Evolutionary conservation across 768 basidiomycete species (phyloP).

Genomic region (Suillus bovinus): DNA sequence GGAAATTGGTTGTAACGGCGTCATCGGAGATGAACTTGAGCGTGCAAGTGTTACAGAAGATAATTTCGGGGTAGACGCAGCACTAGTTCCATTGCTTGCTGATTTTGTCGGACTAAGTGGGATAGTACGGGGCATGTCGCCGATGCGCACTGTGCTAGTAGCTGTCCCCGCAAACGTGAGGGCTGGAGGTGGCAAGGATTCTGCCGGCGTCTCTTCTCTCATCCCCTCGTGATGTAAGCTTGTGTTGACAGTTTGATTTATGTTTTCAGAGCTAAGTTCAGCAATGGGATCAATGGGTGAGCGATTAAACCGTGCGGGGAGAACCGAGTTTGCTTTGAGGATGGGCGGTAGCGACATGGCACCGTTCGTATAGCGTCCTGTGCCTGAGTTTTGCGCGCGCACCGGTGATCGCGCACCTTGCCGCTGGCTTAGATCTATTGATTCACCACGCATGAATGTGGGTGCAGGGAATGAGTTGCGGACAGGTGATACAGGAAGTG

Average conservation of each 20-base stretch:
- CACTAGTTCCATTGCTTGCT: slow-evolving; percentile 1
- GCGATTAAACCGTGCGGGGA: slow-evolving; percentile 39
- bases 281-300: slow-evolving; percentile 16
- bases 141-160: slow-evolving; percentile 48
- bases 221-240: slow-evolving; percentile 22
- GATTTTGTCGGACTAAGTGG: slow-evolving; percentile 43
- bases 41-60: slow-evolving; percentile 9
- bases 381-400: slow-evolving; percentile 28
- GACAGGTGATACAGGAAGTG: slow-evolving; percentile 32
- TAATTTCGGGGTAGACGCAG: slow-evolving; percentile 10
- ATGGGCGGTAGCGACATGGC: slow-evolving; percentile 28
- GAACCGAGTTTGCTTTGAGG: slow-evolving; percentile 41
- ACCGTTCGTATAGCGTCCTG: slow-evolving; percentile 13
- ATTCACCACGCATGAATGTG: slow-evolving; percentile 31
- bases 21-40: slow-evolving; percentile 5
- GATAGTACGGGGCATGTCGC: slow-evolving; percentile 53
- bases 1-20: slow-evolving; percentile 40
- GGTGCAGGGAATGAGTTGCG: slow-evolving; percentile 23
- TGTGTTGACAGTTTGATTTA: slow-evolving; percentile 11
- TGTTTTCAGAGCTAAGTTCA: slow-evolving; percentile 24
- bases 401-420: slow-evolving; percentile 29
- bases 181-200: slow-evolving; percentile 16
- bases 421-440: slow-evolving; percentile 27
- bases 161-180: slow-evolving; percentile 29
- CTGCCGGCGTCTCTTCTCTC: slow-evolving; percentile 25